Percentiles rank a stretch among this genome's conserved stretches.
phyloP scores from a whole-genome alignment of 139 green algal species.

The Limnomonas spitsbergensis region DNA sequence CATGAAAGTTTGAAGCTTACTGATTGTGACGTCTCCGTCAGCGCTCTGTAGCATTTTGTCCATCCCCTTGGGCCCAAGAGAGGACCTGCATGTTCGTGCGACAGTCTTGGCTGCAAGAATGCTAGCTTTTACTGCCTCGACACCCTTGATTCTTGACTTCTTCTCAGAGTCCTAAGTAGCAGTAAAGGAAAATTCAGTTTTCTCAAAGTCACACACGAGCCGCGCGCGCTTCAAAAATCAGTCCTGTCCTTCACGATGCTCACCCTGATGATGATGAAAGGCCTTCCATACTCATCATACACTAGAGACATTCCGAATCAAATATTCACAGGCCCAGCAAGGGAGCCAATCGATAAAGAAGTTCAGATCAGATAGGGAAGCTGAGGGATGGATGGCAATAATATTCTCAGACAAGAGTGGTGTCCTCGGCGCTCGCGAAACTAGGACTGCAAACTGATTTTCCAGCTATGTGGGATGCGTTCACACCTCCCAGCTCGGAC shows the following conservation, averaged over 20 bases:
- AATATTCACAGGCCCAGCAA: no score
- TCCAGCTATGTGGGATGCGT: no score
- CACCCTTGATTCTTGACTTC: constrained; percentile 80
- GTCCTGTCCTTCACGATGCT: no score
- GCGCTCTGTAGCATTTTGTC: constrained; percentile 98
- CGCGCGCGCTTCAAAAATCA: no score
- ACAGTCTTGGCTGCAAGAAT: constrained; percentile 95
- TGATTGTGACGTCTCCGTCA: constrained; percentile 98
- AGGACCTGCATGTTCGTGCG: constrained; percentile 77
- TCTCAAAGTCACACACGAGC: not conserved
- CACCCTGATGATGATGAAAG: constrained; percentile 66
- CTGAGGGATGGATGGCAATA: no score
- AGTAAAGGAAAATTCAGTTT: not conserved
- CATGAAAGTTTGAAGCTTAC: constrained; percentile 53
- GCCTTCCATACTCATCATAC: constrained; percentile 13
- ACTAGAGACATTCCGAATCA: not conserved
- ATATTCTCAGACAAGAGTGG: no score
- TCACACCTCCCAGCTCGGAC: no score
- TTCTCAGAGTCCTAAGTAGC: constrained; percentile 83
- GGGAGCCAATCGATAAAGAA: no score
- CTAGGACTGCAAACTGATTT: no score
- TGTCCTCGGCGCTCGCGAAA: no score
- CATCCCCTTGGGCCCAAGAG: constrained; percentile 94
- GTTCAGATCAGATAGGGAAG: no score
- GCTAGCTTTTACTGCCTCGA: constrained; percentile 95